Evolutionary conservation across 306 rosid genomes (phyloP), one percentile per base, ranked within the genome.

Genomic region (Bauhinia variegata): DNA sequence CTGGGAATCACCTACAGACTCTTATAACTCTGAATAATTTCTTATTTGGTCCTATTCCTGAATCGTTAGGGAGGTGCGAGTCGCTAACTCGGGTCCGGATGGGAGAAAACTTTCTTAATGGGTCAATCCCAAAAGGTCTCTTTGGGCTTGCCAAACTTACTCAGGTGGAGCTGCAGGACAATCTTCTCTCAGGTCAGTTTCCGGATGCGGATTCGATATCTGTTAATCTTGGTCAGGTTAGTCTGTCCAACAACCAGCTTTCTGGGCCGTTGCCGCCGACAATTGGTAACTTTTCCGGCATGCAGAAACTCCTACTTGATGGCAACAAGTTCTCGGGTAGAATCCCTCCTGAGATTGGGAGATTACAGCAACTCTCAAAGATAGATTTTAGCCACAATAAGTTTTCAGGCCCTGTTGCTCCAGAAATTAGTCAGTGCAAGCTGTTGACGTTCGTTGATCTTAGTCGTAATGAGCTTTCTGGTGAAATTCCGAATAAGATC

Each of bases 261-360:
- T 78, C 93, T 0, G 97, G 98, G 31, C 15, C 82, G 0, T 70
- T 93, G 60, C 96, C 97, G 4, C 87, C 97, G 6, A 68, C 87
- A 7, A 80, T 93, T 58, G 98, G 98, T 0, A 86, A 89, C 76
- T 93, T 89, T 65, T 81, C 98, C 9, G 87, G 97, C 49, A 78
- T 93, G 71, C 98, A 93, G 79, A 93, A 93, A 64, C 96, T 93
- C 42, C 91, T 88, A 15, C 91, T 93, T 4, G 96, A 93, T 51
- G 97, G 98, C 4, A 93, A 93, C 80, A 63, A 37, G 61, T 93
- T 93, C 70, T 67, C 93, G 0, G 98, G 97, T 14, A 75, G 3
- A 47, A 86, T 93, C 54, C 98, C 98, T 2, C 66, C 93, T 3
- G 86, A 93, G 71, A 88, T 93, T 77, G 98, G 96, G 11, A 84